Evolutionary conservation across 257 asterid species (phyloP), one percentile per base, ranked within the genome.

Genomic region (Plantago elongata): DNA sequence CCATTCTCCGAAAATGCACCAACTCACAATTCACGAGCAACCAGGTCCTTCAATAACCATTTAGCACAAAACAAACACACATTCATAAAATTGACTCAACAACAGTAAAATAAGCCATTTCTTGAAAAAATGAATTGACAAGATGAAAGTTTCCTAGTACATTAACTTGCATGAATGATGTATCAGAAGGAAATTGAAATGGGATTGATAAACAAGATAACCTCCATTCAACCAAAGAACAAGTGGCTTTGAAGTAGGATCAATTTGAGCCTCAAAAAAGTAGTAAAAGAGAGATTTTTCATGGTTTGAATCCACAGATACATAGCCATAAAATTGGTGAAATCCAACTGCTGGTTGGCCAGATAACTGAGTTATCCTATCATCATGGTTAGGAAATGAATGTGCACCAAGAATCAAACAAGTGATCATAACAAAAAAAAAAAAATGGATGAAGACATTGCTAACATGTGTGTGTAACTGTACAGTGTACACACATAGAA

Each of bases 1-100:
- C 94, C 94, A 74, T 85, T 82, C 79, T 85, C 89, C 72, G 89
- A 85, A 62, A 85, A 85, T 70, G 89, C 94, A 51, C 94, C 94
- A 66, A 85, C 87, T 15, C 94, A n/a, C 94, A 75, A 82, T 73
- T 30, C 89, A 85, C 57, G 94, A 85, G 34, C 94, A 85, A 18
- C 94, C 89, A 63, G 89, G 94, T 54, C 94, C 93, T 84, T 70
- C 73, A 71, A 34, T 9, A 57, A 67, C 40, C 40, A 34, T 34
- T 1, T 34, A 34, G 51, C 43, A 70, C 14, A 37, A 63, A 13
- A 34, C 38, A 11, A 4, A 51, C 61, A 59, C 54, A 49, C 61
- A 42, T 67, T 47, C 51, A 2, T 22, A 65, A 16, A 51, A 64
- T 45, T 54, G 12, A 15, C 9, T n/a, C 22, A 13, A 34, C 40